Base-by-base conservation (phyloP, 1,139 yeast species). In the Suhomyces yuchorum region DNA sequence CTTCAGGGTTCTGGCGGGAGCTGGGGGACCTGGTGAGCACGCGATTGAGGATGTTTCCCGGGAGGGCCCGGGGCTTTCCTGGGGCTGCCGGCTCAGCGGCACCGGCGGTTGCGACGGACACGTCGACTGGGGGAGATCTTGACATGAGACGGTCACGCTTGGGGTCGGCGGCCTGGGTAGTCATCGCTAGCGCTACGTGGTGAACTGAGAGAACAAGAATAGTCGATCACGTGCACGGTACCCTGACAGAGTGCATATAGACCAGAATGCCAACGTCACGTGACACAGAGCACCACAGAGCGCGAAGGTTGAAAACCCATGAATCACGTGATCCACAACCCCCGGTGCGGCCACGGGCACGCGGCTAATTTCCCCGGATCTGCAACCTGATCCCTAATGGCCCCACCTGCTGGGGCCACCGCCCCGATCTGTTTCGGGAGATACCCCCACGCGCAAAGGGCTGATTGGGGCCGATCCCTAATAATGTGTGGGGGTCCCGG, bases 81-180 rank as follows among this genome's bases (percentile, higher is more conserved):
- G 33, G 14, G 14, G 26, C 23, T 8, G 12, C 19, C 17, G 28
- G 19, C 26, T 19, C 19, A 30, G 15, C 2, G 12, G 19, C 3
- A 24, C 11, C 18, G 20, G 18, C 30, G 6, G 15, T 28, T 23
- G 18, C 15, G 23, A 2, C 43, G 3, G 36, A 37, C 3, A 30
- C 37, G 36, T 30, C 35, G n/a, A 36, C 23, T 17, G 49, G 36
- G 11, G 46, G 40, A n/a, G 42, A 36, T 23, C 48, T 36, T 22
- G 44, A 19, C 23, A 37, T 23, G 9, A 41, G 26, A 14, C 35
- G 44, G 36, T 41, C 42, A 26, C 22, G 40, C 23, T 40, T 33
- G 37, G 37, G 20, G 37, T 11, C 14, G 14, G n/a, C n/a, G 22
- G 12, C 4, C 12, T 4, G n/a, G 23, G 23, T 34, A 8, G 37